A percentile compares a stretch with the other conserved stretches of the same genome.
Evolutionary conservation across 352 stramenopile species (phyloP).

Genomic region (Halophytophthora polymorphica): DNA sequence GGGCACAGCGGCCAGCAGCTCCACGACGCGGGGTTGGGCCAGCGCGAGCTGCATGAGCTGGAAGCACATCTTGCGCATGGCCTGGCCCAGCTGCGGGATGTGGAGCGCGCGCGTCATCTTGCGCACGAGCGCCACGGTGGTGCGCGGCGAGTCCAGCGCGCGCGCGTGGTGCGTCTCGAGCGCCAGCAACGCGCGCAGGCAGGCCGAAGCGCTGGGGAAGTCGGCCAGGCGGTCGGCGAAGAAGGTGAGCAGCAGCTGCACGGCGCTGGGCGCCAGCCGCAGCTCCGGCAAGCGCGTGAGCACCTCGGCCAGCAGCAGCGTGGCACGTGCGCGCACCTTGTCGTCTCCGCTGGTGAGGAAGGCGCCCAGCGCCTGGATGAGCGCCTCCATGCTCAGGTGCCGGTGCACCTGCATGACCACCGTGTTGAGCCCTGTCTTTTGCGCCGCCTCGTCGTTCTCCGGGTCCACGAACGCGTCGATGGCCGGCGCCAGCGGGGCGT

Average conservation of each 20-base stretch:
- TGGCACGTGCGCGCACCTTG: conserved; percentile 77
- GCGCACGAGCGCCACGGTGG: conserved; percentile 56
- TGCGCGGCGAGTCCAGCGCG: conserved; percentile 46
- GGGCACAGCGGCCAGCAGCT: conserved; percentile 36
- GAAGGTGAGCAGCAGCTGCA: conserved; percentile 78
- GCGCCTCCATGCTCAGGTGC: conserved; percentile 66
- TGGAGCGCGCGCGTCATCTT: conserved; percentile 66
- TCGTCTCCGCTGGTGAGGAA: conserved; percentile 74
- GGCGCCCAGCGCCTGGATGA: conserved; percentile 74
- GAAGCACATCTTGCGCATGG: conserved; percentile 86
- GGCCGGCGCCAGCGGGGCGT: conserved; percentile 76
- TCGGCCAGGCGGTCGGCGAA: conserved; percentile 84
- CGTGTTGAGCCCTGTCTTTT: conserved; percentile 88
- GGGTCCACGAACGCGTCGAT: conserved; percentile 86
- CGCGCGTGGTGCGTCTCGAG: conserved; percentile 65
- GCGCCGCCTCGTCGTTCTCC: conserved; percentile 74
- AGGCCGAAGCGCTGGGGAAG: conserved; percentile 77
- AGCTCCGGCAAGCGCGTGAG: conserved; percentile 86
- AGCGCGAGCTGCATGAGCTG: conserved; percentile 75
- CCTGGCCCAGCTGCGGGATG: conserved; percentile 78
- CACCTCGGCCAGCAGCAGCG: conserved; percentile 84
- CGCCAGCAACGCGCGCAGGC: conserved; percentile 71
- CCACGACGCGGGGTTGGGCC: conserved; percentile 48
- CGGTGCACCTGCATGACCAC: conserved; percentile 86
- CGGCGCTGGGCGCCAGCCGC: conserved; percentile 61